Base-by-base conservation (phyloP, 805 yeast genomes). In the Ogataea chonburiensis region DNA sequence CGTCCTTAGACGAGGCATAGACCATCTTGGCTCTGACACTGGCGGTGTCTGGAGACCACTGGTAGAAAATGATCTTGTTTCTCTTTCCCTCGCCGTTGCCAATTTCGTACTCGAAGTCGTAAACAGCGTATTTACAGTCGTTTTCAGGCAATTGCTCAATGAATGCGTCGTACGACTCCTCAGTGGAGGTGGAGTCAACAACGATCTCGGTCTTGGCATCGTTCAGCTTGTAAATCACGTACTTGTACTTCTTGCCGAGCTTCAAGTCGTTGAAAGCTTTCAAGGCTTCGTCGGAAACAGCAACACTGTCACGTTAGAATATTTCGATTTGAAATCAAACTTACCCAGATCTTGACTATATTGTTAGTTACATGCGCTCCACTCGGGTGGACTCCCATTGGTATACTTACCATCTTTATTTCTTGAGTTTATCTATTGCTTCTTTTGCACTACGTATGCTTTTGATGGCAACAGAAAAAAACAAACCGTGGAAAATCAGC, bases 31-130 rank as follows among this genome's bases (percentile, higher is more conserved):
- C 66, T 73, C 94, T 84, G 58, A 93, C 81, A 45, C 93, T 87
- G 37, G 98, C 96, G 45, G 95, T 86, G 63, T 93, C 98, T 57
- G 98, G 98, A 46, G 97, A 81, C 98, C 98, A 93, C 51, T 93
- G 85, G 72, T 61, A 76, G 63, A 79, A 79, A 42, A 77, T 74
- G 51, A 79, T 75, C 73, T 79, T 79, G 59, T 73, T 68, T 63
- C 77, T 85, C 76, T 87, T 88, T 63, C 98, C 98, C 68, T 91
- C 98, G 55, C 87, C 89, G 34, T 77, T 79, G 50, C 83, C 77
- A 43, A 86, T 70, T 66, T 88, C 95, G 68, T 89, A 93, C 71
- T 91, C 97, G 56, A 93, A 91, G 70, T 91, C 98, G 70, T 87
- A 93, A 39, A 93, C 80, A 43, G 98, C 98, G 65, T 93, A 93